Base-by-base conservation (phyloP, 805 yeast genomes). In the Candida bentonensis region DNA sequence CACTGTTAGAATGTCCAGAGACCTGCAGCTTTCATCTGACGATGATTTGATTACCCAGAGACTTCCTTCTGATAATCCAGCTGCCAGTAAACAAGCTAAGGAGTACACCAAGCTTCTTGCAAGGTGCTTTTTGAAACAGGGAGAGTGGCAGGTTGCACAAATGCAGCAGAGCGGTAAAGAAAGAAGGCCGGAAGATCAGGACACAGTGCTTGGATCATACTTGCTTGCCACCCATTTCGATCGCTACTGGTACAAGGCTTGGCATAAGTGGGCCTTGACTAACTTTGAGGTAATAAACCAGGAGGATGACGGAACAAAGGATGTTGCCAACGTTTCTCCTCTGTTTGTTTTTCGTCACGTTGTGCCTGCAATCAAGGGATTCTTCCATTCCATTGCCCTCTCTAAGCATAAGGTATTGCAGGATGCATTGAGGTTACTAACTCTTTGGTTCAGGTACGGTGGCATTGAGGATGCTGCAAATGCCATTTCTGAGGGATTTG, bases 191-290 rank as follows among this genome's bases (percentile, higher is more conserved):
- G 63, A 55, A n/a, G 68, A 71, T 28, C 78, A 88, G 1, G 88
- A 86, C 39, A 82, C 88, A 1, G 86, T 92, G 51, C 65, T 92
- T 47, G 95, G 96, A 11, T 87, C 96, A 0, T 92, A 85, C 59
- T 66, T 92, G 45, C 68, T 92, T 50, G 97, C 98, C 0, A 89
- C 98, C 0, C 96, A 88, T 59, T 89, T 92, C 61, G 96, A 92
- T 59, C 70, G 75, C 27, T 73, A 75, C 21, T 92, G 98, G 96
- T 92, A 92, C 57, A 92, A 94, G 58, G 98, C 97, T 15, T 94
- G 98, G 98, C 99, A 92, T 60, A 89, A 87, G 57, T 92, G 99
- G 99, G 98, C 98, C 0, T 68, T 94, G 57, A 96, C 97, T 0
- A 92, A 94, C 61, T 92, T 88, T 59, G 96, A 92, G 58, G 97